phyloP scores from a whole-genome alignment of 495 filamentous ascomycete genomes.

The Entonaema liquescens region DNA sequence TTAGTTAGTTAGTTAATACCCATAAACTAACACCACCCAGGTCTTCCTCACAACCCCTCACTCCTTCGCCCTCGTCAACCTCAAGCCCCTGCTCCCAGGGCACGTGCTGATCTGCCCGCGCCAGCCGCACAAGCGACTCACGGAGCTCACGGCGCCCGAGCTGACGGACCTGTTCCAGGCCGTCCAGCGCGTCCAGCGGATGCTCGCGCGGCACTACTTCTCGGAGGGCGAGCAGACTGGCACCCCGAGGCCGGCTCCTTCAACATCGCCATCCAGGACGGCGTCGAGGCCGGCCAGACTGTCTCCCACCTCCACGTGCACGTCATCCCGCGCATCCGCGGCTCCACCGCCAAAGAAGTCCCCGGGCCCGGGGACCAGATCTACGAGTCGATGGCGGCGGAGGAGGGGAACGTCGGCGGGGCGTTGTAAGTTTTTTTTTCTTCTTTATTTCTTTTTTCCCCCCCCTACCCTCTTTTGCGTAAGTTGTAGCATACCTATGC shows the following conservation, averaged over 20 bases:
- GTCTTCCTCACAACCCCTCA: slow-evolving; percentile 85
- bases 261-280: slow-evolving; percentile 95
- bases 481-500: too few relatives aligned
- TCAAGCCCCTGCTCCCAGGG: slow-evolving; percentile 92
- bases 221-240: slow-evolving; percentile 19
- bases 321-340: slow-evolving; percentile 78
- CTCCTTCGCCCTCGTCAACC: slow-evolving; percentile 88
- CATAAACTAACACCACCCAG: slow-evolving; percentile 52
- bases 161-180: slow-evolving; percentile 84
- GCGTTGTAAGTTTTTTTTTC: slow-evolving; percentile 58
- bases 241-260: slow-evolving; percentile 63
- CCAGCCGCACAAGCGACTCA: slow-evolving; percentile 71
- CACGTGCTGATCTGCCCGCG: slow-evolving; percentile 86
- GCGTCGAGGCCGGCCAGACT: slow-evolving; percentile 83
- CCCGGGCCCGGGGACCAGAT: slow-evolving; percentile 66
- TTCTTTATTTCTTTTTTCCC: not conserved
- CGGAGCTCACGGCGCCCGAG: slow-evolving; percentile 77
- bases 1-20: too few relatives aligned
- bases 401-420: slow-evolving; percentile 83
- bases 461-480: not conserved
- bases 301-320: slow-evolving; percentile 94
- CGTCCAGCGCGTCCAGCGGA: slow-evolving; percentile 80
- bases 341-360: slow-evolving; percentile 54
- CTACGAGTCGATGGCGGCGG: slow-evolving; percentile 82
- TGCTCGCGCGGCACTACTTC: slow-evolving; percentile 78